phyloP scores from a whole-genome alignment of 1,284 basidiomycete species.

The Ceratobasidium sp. region DNA sequence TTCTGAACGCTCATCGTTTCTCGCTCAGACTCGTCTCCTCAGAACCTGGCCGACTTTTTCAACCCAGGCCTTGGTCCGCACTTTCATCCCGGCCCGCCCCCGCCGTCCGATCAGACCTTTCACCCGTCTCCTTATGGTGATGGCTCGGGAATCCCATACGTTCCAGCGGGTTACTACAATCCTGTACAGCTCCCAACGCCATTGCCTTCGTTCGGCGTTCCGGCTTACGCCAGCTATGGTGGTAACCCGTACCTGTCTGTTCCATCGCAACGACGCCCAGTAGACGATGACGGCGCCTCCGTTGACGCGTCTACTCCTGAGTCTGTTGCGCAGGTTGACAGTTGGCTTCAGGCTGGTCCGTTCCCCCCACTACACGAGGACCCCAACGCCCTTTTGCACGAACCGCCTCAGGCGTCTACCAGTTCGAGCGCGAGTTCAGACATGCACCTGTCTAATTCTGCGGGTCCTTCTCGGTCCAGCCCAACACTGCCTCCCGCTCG shows the following conservation, averaged over 20 bases:
- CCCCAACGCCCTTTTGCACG: not conserved
- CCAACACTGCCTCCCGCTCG: constrained; percentile 29
- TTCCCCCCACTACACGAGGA: constrained; percentile 32
- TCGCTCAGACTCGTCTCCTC: constrained; percentile 28
- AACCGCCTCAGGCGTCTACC: constrained; percentile 33
- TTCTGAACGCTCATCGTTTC: not conserved
- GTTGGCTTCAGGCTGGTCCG: constrained; percentile 36
- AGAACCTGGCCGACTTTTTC: constrained; percentile 40
- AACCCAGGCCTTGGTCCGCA: constrained; percentile 17
- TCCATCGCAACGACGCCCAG: constrained; percentile 25
- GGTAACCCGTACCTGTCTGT: constrained; percentile 23
- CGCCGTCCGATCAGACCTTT: constrained; percentile 25
- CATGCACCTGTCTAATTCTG: not conserved
- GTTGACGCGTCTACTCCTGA: constrained; percentile 27
- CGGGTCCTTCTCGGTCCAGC: constrained; percentile 30
- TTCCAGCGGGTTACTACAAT: constrained; percentile 21
- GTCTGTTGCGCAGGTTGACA: constrained; percentile 20
- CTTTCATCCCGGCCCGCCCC: constrained; percentile 30
- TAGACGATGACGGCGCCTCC: constrained; percentile 30
- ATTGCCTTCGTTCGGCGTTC: constrained; percentile 19
- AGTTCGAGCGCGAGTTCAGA: constrained; percentile 37
- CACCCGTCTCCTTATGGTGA: not conserved
- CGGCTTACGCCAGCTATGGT: constrained; percentile 14
- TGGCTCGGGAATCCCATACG: not conserved
- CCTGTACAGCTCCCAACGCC: constrained; percentile 3